Conservation (phyloP, 305 asterid species). For the Coffea humblotiana region DNA sequence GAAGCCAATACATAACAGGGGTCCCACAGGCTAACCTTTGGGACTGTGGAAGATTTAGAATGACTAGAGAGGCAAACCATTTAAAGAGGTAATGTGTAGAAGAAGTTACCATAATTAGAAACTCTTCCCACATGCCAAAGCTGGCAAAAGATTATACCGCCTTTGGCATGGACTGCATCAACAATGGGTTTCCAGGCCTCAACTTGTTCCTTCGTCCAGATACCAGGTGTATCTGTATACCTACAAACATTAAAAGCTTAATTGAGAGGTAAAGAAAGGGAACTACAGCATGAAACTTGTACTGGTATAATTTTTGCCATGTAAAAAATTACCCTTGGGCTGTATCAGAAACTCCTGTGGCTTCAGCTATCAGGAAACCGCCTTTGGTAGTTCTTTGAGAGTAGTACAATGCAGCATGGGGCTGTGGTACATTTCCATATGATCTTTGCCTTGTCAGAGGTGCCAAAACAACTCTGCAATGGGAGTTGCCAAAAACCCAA, state of each 20-base stretch:
- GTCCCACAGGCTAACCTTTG: too few species aligned
- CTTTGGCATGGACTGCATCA: slow-evolving; percentile 30
- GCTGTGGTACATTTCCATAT: slow-evolving; percentile 23
- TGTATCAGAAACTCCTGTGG: slow-evolving; percentile 26
- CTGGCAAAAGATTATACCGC: slow-evolving; percentile 31
- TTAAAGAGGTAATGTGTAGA: too few species aligned
- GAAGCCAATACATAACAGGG: too few species aligned
- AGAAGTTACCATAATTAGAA: slow-evolving; percentile 17
- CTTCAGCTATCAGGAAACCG: slow-evolving; percentile 33
- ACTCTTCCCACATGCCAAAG: slow-evolving; percentile 28
- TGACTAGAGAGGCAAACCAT: background rate
- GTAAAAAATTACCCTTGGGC: slow-evolving; percentile 24
- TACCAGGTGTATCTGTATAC: slow-evolving; percentile 21
- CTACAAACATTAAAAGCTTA: background rate
- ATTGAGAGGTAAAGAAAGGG: too few species aligned
- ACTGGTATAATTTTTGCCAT: too few species aligned
- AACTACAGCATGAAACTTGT: too few species aligned
- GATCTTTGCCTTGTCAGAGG: slow-evolving; percentile 34
- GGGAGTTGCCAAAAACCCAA: too few species aligned
- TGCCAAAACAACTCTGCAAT: slow-evolving; percentile 27
- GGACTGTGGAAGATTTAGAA: background rate
- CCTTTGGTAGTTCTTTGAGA: slow-evolving; percentile 31
- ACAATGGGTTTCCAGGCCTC: slow-evolving; percentile 38
- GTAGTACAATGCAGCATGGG: slow-evolving; percentile 26
- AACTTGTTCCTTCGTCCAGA: slow-evolving; percentile 34